Percentiles rank a stretch among this genome's conserved stretches.
phyloP scores from a whole-genome alignment of 73 alveolate species.

The Paramecium tetraurelia region DNA sequence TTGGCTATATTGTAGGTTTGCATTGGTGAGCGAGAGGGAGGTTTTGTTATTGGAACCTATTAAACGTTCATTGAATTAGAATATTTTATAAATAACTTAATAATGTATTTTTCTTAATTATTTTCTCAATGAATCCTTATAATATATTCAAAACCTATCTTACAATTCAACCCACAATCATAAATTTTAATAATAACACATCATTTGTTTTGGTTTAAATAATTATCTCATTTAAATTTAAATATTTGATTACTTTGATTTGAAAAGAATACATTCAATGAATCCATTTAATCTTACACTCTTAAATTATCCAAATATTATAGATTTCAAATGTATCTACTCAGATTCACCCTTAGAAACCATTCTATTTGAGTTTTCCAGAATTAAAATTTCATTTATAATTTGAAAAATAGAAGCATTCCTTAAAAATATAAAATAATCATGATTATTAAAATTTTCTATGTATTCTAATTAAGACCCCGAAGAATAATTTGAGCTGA shows the following conservation, averaged over 20 bases:
- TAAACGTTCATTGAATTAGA: neutral
- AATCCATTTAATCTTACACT: too few relatives aligned
- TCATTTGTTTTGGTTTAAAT: too few relatives aligned
- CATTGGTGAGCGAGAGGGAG: conserved; percentile 47
- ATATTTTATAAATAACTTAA: neutral
- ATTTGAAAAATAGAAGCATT: neutral
- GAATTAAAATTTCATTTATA: neutral
- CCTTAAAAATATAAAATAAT: neutral
- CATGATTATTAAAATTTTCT: neutral
- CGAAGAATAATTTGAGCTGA: conserved; percentile 70
- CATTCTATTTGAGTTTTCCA: neutral
- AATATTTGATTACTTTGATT: neutral
- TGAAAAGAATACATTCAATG: too few relatives aligned
- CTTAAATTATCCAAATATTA: too few relatives aligned
- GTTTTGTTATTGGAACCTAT: conserved; percentile 27
- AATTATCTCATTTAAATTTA: neutral
- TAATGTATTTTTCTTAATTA: neutral
- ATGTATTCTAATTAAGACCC: conserved; percentile 73
- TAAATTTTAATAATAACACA: too few relatives aligned
- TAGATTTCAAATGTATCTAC: too few relatives aligned
- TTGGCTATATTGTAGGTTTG: neutral
- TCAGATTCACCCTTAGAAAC: neutral
- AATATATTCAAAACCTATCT: neutral
- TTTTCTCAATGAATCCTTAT: neutral
- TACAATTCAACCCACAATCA: too few relatives aligned